Conservation (phyloP, 2,329 filamentous ascomycete genomes). For the Stemphylium beticola region DNA sequence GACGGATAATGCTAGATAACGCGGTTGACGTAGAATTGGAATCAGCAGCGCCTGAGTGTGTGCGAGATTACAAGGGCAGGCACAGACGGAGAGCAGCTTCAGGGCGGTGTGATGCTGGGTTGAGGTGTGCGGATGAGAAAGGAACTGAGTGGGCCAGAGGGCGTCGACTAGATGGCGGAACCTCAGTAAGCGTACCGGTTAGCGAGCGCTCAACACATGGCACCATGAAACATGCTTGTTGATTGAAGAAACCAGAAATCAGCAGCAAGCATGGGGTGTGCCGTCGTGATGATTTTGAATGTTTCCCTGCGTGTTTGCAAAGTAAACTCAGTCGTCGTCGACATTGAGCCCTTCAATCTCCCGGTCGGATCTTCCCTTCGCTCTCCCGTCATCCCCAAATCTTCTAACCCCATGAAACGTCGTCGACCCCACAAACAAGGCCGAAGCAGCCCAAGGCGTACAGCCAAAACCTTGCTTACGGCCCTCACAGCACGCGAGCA, state of each 20-base stretch:
- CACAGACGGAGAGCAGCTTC: slow-evolving; percentile 16
- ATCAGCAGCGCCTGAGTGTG: slow-evolving; percentile 12
- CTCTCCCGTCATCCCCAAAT: not conserved
- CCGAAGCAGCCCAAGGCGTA: slow-evolving; percentile 9
- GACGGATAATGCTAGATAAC: slow-evolving; percentile 30
- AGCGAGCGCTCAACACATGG: slow-evolving; percentile 14
- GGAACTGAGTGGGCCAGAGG: slow-evolving; percentile 16
- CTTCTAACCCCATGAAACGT: slow-evolving; percentile 9
- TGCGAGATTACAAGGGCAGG: slow-evolving; percentile 20
- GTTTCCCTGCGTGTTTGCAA: too few species aligned
- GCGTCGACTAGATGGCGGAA: slow-evolving; percentile 14
- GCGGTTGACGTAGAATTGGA: slow-evolving; percentile 27
- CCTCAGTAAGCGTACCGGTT: slow-evolving; percentile 16
- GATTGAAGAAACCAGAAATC: too few species aligned
- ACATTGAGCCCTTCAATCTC: not conserved
- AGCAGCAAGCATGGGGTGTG: not conserved
- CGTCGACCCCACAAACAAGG: slow-evolving; percentile 8
- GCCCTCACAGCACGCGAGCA: slow-evolving; percentile 11
- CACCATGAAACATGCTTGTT: not conserved
- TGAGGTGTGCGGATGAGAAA: slow-evolving; percentile 21
- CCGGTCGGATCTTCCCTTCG: not conserved
- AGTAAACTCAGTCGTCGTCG: not conserved
- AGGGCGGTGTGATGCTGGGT: slow-evolving; percentile 25
- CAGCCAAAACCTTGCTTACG: slow-evolving; percentile 6
- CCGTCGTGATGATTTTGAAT: too few species aligned